Conservation (phyloP, 768 basidiomycete genomes). For the Russula vinacea region DNA sequence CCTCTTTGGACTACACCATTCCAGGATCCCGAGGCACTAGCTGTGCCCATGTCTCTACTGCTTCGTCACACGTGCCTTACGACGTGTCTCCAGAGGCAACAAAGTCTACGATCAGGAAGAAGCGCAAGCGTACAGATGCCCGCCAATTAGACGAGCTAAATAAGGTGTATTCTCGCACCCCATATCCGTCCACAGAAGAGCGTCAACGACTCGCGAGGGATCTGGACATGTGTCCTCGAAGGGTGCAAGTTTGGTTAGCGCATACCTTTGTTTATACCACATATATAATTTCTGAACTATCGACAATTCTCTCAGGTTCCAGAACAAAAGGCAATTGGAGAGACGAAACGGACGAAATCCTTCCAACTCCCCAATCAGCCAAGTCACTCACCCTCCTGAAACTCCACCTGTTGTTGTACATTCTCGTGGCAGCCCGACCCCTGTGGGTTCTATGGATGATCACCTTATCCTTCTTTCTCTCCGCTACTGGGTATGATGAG, state of each 20-base stretch:
- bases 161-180: constrained; percentile 74
- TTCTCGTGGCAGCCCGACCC: constrained; percentile 2
- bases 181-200: constrained; percentile 85
- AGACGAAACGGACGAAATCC: constrained; percentile 16
- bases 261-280: neutral
- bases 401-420: constrained; percentile 9
- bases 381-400: constrained; percentile 8
- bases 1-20: constrained; percentile 35
- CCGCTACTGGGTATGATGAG: constrained; percentile 14
- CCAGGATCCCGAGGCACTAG: constrained; percentile 36
- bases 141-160: constrained; percentile 77
- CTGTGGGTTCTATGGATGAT: constrained; percentile 15
- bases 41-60: constrained; percentile 42
- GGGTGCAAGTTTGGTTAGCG: constrained; percentile 80
- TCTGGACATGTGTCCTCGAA: constrained; percentile 78
- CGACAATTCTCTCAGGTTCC: constrained; percentile 23
- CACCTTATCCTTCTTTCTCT: constrained; percentile 16
- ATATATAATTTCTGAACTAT: constrained; percentile 5
- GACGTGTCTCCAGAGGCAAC: constrained; percentile 36
- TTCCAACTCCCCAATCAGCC: constrained; percentile 2
- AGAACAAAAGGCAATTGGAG: constrained; percentile 25
- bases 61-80: constrained; percentile 28
- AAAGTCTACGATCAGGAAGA: constrained; percentile 72
- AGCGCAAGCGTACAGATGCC: constrained; percentile 80
- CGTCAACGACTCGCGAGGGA: constrained; percentile 68